Percentiles rank a stretch among this genome's conserved stretches.
Evolutionary conservation across 2,329 filamentous ascomycete genomes (phyloP).

Genomic region (Madurella mycetomatis): DNA sequence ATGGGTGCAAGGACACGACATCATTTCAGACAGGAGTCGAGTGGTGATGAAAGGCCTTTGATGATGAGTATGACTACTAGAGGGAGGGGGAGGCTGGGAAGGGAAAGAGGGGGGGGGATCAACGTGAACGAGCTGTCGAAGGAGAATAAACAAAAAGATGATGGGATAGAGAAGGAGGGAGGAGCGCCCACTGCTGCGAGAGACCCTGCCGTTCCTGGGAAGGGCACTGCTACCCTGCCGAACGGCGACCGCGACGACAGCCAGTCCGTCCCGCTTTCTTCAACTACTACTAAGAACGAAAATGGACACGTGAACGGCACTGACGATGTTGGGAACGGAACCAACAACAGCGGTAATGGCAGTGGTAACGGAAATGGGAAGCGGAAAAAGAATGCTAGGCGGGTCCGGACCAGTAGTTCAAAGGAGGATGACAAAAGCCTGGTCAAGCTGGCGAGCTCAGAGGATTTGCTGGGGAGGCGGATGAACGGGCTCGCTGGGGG

Average conservation of each 20-base stretch:
- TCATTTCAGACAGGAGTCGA: conserved; percentile 53
- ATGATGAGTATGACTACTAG: conserved; percentile 65
- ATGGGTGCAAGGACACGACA: conserved; percentile 36
- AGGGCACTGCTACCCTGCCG: neutral
- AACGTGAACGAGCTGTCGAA: neutral
- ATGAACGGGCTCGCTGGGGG: conserved; percentile 56
- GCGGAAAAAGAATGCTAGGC: conserved; percentile 26
- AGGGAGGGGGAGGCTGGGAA: conserved; percentile 14
- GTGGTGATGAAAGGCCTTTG: conserved; percentile 71
- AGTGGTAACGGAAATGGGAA: neutral
- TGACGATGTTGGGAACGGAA: neutral
- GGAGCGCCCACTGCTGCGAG: neutral
- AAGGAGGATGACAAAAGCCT: conserved; percentile 41
- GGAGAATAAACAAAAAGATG: neutral
- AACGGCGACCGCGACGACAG: neutral
- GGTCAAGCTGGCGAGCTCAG: conserved; percentile 52
- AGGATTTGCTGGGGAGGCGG: conserved; percentile 52
- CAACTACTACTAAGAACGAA: neutral
- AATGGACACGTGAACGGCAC: neutral
- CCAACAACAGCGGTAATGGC: neutral
- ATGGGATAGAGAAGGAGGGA: neutral
- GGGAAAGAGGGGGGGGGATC: conserved; percentile 9
- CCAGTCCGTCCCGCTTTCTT: neutral
- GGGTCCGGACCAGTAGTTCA: conserved; percentile 32
- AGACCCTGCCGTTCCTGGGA: neutral